Evolutionary conservation across 1,139 yeast genomes (phyloP).

Genomic region (Scheffersomyces cryptocercus): DNA sequence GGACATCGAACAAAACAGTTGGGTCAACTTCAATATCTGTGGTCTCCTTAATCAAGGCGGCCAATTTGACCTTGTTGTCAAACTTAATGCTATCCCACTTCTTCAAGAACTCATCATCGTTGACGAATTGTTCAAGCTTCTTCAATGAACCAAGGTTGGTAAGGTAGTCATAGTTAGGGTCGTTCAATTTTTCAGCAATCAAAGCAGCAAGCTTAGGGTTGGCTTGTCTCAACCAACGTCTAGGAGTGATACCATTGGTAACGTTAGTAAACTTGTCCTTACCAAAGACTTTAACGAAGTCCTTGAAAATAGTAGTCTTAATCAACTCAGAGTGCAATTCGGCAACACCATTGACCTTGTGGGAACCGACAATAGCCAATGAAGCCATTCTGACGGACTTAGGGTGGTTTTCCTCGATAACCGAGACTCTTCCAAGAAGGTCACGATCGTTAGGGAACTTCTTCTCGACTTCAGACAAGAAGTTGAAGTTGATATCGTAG

Average conservation of each 20-base stretch:
- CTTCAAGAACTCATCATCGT: constrained; percentile 66
- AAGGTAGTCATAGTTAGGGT: constrained; percentile 62
- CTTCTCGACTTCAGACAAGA: constrained; percentile 74
- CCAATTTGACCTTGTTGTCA: constrained; percentile 68
- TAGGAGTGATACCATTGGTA: constrained; percentile 93
- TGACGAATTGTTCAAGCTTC: constrained; percentile 63
- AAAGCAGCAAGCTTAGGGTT: constrained; percentile 76
- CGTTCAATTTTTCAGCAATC: constrained; percentile 71
- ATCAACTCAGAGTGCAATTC: constrained; percentile 91
- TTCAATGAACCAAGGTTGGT: constrained; percentile 70
- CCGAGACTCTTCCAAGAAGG: constrained; percentile 69
- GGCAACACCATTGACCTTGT: constrained; percentile 94
- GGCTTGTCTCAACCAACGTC: constrained; percentile 96
- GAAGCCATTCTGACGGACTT: constrained; percentile 92
- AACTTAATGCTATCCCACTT: constrained; percentile 74
- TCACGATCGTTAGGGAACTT: constrained; percentile 71
- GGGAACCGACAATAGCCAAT: constrained; percentile 89
- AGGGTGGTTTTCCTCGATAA: constrained; percentile 78
- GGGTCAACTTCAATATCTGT: constrained; percentile 74
- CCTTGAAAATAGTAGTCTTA: constrained; percentile 85
- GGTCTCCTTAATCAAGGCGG: constrained; percentile 65
- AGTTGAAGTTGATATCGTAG: constrained; percentile 79
- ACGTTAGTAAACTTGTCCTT: constrained; percentile 84
- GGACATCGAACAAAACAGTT: constrained; percentile 81
- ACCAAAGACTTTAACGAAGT: constrained; percentile 83